Evolutionary conservation across 768 basidiomycete genomes (phyloP).

Genomic region (Podaxis sp.): DNA sequence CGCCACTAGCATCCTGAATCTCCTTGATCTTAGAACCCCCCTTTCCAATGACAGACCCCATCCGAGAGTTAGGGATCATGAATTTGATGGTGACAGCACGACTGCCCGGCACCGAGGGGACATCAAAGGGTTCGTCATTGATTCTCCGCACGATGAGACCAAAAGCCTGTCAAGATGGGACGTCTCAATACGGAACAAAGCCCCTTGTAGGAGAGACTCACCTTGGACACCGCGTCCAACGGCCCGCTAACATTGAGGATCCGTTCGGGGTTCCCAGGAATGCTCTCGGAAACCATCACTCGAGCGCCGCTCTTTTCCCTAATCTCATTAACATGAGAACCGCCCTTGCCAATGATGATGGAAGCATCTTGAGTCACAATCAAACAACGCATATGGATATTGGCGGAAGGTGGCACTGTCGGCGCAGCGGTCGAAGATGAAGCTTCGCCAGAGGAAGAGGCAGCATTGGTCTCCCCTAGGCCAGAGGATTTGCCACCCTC

Average conservation of each 20-base stretch:
- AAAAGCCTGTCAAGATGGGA: slow-evolving; percentile 72
- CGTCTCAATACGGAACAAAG: neutral
- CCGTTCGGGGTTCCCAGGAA: slow-evolving; percentile 98
- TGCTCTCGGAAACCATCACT: slow-evolving; percentile 97
- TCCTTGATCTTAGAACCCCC: slow-evolving; percentile 98
- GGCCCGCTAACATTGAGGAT: slow-evolving; percentile 96
- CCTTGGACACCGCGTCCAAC: slow-evolving; percentile 98
- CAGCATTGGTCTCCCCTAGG: slow-evolving; percentile 29
- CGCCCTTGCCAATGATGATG: slow-evolving; percentile 96
- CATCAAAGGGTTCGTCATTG: slow-evolving; percentile 98
- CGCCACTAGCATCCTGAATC: slow-evolving; percentile 98
- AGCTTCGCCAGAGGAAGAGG: slow-evolving; percentile 50
- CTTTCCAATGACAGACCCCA: slow-evolving; percentile 99
- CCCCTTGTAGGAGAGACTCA: slow-evolving; percentile 25
- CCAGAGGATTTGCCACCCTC: slow-evolving; percentile 35
- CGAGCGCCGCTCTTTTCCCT: slow-evolving; percentile 96
- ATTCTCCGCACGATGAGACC: slow-evolving; percentile 98
- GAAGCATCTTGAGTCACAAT: slow-evolving; percentile 99
- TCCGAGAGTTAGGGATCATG: slow-evolving; percentile 98
- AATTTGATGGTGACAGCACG: slow-evolving; percentile 99
- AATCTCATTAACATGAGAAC: slow-evolving; percentile 97
- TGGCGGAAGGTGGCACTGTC: slow-evolving; percentile 63
- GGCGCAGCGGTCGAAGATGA: slow-evolving; percentile 45
- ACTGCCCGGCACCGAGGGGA: slow-evolving; percentile 96
- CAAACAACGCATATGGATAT: slow-evolving; percentile 96